phyloP scores from a whole-genome alignment of 169 alveolate species.

The Cryptosporidium xiaoi region DNA sequence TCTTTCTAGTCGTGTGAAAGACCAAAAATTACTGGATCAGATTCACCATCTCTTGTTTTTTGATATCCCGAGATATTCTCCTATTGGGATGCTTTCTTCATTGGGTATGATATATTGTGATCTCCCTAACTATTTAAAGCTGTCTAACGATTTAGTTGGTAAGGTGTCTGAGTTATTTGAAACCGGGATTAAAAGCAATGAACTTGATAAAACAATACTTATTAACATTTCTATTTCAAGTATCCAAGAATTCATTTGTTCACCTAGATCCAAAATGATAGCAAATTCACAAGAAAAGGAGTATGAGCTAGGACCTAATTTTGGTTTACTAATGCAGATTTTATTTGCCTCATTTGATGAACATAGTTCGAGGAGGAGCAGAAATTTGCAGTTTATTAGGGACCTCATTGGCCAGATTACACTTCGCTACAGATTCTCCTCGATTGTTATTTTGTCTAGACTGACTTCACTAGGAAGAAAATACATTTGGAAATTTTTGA shows the following conservation, averaged over 20 bases:
- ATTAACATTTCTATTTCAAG: conserved; percentile 27
- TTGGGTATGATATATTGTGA: conserved; percentile 41
- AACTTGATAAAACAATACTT: conserved; percentile 1
- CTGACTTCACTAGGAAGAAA: background rate
- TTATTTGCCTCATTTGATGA: conserved; percentile 25
- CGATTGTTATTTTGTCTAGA: conserved; percentile 20
- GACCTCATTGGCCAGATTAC: conserved; percentile 44
- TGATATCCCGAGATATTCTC: conserved; percentile 60
- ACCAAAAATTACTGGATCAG: conserved; percentile 19
- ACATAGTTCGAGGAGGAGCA: background rate
- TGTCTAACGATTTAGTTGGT: conserved; percentile 9
- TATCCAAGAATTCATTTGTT: conserved; percentile 27
- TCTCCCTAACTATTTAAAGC: background rate
- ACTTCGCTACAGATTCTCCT: conserved; percentile 38
- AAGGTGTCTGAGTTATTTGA: conserved; percentile 36
- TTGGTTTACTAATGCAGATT: conserved; percentile 29
- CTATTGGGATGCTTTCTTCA: conserved; percentile 48
- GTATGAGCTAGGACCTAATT: conserved; percentile 39
- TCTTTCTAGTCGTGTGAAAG: conserved; percentile 6
- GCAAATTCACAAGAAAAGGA: conserved; percentile 47
- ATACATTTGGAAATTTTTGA: conserved; percentile 29
- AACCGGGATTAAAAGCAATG: conserved; percentile 5
- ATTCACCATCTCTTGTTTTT: conserved; percentile 28
- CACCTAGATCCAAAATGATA: background rate
- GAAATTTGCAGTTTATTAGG: conserved; percentile 35